These are phyloP conservation scores for Coelastrella sp. DNA, from an alignment of 139 green algal species.

Conservation along the genomic window DNA sequence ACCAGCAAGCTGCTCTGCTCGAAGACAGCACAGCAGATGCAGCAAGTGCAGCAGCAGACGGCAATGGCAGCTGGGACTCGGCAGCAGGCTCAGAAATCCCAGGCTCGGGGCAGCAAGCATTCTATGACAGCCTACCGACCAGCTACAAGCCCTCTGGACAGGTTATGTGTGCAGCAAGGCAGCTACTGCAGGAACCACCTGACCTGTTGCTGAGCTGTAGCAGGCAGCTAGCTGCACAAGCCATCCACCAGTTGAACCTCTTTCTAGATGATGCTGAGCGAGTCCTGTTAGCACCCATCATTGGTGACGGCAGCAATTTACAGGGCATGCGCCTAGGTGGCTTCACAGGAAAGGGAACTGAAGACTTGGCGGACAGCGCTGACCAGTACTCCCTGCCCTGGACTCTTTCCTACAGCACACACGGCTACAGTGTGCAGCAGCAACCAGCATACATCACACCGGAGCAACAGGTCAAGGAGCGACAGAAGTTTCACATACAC, in stretches of 20 bases:
- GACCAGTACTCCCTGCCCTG: not conserved
- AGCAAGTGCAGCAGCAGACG: not conserved
- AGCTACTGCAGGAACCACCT: slow-evolving; percentile 33
- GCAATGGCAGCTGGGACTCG: not conserved
- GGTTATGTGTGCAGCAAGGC: not conserved
- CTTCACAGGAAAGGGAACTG: no score
- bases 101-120: not conserved
- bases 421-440: not conserved
- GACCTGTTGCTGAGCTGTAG: slow-evolving; percentile 1
- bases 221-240: slow-evolving; percentile 6
- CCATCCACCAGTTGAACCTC: not conserved
- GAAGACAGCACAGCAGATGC: not conserved
- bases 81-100: not conserved
- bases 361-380: not conserved
- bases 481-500: slow-evolving; percentile 27
- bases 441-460: not conserved
- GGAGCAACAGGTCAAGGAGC: slow-evolving; percentile 29
- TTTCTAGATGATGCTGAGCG: slow-evolving; percentile 29
- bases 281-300: not conserved
- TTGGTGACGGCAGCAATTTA: not conserved
- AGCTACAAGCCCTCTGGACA: not conserved
- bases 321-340: no score
- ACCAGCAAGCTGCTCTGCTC: not conserved
- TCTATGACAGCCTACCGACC: not conserved
- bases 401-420: not conserved